Evolutionary conservation across 208 protist genomes (phyloP).

Genomic region (Crithidia expoeki): DNA sequence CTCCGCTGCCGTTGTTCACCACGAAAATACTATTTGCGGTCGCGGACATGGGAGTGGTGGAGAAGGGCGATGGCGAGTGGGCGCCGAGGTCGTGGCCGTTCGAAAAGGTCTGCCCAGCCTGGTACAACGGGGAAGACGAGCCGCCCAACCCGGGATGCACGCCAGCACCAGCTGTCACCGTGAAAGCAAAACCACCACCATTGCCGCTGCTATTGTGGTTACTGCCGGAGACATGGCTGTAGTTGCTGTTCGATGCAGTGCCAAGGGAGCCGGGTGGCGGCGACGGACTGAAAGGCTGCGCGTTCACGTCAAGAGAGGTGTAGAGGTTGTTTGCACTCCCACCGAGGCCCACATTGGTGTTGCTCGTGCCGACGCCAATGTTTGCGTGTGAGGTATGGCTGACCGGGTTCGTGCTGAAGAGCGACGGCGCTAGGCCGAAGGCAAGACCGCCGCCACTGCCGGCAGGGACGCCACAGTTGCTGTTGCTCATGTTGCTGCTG

Average conservation of each 20-base stretch:
- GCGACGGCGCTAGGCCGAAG: slow-evolving; percentile 33
- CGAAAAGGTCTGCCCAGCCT: slow-evolving; percentile 14
- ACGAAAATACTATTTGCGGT: slow-evolving; percentile 17
- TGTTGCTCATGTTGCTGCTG: not conserved
- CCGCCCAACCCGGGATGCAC: slow-evolving; percentile 17
- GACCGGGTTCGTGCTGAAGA: slow-evolving; percentile 45
- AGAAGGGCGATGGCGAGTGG: slow-evolving; percentile 34
- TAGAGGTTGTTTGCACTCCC: slow-evolving; percentile 26
- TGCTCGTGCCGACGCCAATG: not conserved
- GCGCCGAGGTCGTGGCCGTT: slow-evolving; percentile 21
- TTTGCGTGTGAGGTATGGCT: slow-evolving; percentile 20
- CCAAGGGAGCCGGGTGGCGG: slow-evolving; percentile 19
- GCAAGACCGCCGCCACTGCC: slow-evolving; percentile 23
- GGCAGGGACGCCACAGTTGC: not conserved
- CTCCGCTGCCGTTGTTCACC: slow-evolving; percentile 8
- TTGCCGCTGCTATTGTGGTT: slow-evolving; percentile 12
- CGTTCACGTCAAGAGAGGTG: slow-evolving; percentile 56
- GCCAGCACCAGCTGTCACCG: slow-evolving; percentile 34
- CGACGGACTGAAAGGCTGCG: slow-evolving; percentile 58
- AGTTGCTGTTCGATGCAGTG: slow-evolving; percentile 2
- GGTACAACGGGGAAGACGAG: slow-evolving; percentile 22
- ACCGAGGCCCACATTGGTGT: not conserved
- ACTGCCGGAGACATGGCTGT: slow-evolving; percentile 7
- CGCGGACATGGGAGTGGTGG: slow-evolving; percentile 24
- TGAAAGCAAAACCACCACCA: slow-evolving; percentile 33